Conservation (phyloP, 148 eudicot genomes). For the Chenopodium formosanum region DNA sequence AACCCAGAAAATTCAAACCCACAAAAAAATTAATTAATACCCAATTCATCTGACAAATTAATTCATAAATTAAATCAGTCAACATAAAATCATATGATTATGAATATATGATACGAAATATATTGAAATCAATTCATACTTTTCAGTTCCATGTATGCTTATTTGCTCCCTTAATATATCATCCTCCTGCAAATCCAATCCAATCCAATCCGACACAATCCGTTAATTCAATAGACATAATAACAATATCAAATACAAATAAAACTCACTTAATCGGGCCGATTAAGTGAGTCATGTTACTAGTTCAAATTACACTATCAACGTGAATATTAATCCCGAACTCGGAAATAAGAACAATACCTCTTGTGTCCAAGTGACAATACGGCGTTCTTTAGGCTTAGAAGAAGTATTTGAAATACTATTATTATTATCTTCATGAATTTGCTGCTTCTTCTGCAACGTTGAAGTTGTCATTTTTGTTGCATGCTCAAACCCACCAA, state of each 20-base stretch:
- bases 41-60: slow-evolving; percentile 6
- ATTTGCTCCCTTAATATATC: slow-evolving; percentile 89
- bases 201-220: neutral
- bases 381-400: slow-evolving; percentile 66
- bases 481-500: slow-evolving; percentile 31
- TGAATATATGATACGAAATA: neutral
- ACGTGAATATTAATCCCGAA: neutral
- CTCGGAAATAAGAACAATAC: slow-evolving; percentile 23
- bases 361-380: slow-evolving; percentile 93
- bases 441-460: slow-evolving; percentile 34
- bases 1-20: slow-evolving; percentile 8
- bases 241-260: too few relatives aligned
- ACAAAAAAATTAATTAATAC: neutral
- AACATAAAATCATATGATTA: neutral
- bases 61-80: neutral
- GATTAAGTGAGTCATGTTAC: neutral
- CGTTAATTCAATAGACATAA: too few relatives aligned
- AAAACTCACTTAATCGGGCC: too few relatives aligned
- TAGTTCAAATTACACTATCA: neutral
- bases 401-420: slow-evolving; percentile 16
- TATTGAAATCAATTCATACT: slow-evolving; percentile 32
- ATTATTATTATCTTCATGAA: slow-evolving; percentile 20
- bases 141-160: slow-evolving; percentile 74
- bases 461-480: slow-evolving; percentile 12
- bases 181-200: slow-evolving; percentile 72